Conservation (phyloP, 116 monocot species). For the Dioscorea cayenensis region DNA sequence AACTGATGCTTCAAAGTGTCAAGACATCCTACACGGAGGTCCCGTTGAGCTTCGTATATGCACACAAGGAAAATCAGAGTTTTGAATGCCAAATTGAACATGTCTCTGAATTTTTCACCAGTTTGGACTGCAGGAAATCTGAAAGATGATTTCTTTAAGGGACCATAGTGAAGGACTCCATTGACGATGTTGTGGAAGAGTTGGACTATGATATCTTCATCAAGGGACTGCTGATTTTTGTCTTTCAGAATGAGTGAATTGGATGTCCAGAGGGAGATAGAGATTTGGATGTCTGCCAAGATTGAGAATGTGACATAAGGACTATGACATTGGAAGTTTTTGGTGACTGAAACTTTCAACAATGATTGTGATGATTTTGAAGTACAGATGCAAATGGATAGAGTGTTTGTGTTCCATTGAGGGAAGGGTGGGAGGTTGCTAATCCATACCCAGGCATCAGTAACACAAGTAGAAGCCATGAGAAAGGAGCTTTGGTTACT, state of each 20-base stretch:
- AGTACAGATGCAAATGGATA: slow-evolving; percentile 47
- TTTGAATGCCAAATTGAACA: slow-evolving; percentile 60
- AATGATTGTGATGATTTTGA: slow-evolving; percentile 25
- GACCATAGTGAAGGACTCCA: slow-evolving; percentile 54
- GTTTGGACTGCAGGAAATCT: slow-evolving; percentile 14
- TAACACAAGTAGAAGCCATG: slow-evolving; percentile 35
- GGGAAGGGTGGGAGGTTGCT: slow-evolving; percentile 40
- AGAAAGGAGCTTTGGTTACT: neutral
- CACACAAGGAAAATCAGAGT: slow-evolving; percentile 64
- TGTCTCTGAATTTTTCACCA: slow-evolving; percentile 29
- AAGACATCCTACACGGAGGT: slow-evolving; percentile 47
- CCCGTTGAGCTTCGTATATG: slow-evolving; percentile 70
- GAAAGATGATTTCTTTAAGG: slow-evolving; percentile 32
- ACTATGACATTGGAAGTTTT: slow-evolving; percentile 23
- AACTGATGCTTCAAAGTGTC: slow-evolving; percentile 40
- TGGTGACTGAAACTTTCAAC: slow-evolving; percentile 33
- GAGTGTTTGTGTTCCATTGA: slow-evolving; percentile 49
- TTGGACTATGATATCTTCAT: slow-evolving; percentile 14
- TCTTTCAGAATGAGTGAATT: slow-evolving; percentile 31
- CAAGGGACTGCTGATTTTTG: slow-evolving; percentile 16
- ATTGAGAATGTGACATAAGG: slow-evolving; percentile 43
- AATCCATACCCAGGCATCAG: slow-evolving; percentile 69
- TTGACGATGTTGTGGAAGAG: slow-evolving; percentile 48
- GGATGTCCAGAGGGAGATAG: slow-evolving; percentile 70
- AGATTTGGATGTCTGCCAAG: slow-evolving; percentile 30